These are phyloP conservation scores for Sporothrix sp. DNA, from an alignment of 2,329 filamentous ascomycete genomes.

Conservation along the genomic window DNA sequence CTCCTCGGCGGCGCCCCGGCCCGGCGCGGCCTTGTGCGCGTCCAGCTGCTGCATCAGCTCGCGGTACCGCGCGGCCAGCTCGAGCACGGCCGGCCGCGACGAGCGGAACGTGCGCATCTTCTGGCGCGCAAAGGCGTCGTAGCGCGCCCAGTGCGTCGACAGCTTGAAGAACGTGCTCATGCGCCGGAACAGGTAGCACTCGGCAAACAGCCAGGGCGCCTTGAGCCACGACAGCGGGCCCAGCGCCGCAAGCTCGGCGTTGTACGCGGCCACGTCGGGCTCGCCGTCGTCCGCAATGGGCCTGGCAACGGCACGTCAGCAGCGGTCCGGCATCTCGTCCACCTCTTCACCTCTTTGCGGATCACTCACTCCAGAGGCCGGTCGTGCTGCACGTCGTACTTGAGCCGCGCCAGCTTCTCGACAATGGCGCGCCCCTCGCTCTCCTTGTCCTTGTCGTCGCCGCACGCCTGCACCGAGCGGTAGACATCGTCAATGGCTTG, in stretches of 20 bases:
- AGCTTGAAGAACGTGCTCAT: conserved; percentile 68
- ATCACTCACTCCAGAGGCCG: conserved; percentile 43
- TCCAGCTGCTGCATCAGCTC: conserved; percentile 59
- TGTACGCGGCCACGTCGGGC: conserved; percentile 70
- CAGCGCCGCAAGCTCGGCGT: conserved; percentile 68
- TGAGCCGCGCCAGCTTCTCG: conserved; percentile 67
- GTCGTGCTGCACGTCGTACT: conserved; percentile 93
- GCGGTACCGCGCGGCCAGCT: conserved; percentile 33
- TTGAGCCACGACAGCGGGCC: conserved; percentile 72
- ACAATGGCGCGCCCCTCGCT: conserved; percentile 82
- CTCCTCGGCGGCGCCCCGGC: conserved; percentile 63
- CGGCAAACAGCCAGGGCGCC: conserved; percentile 78
- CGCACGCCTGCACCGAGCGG: conserved; percentile 51
- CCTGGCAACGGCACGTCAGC: not conserved
- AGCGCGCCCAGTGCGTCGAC: conserved; percentile 74
- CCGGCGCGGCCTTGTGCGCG: conserved; percentile 36
- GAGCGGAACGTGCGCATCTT: conserved; percentile 90
- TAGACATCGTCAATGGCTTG: conserved; percentile 92
- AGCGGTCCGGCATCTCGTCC: no score
- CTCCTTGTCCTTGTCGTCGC: conserved; percentile 52
- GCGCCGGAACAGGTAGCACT: conserved; percentile 92
- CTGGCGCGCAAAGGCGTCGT: conserved; percentile 82
- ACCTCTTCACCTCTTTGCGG: not conserved
- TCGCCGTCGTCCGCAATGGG: conserved; percentile 55
- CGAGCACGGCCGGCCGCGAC: conserved; percentile 59